These are phyloP conservation scores for Globisporangium rhizosaccharum DNA, from an alignment of 352 stramenopile genomes.

Conservation along the genomic window DNA sequence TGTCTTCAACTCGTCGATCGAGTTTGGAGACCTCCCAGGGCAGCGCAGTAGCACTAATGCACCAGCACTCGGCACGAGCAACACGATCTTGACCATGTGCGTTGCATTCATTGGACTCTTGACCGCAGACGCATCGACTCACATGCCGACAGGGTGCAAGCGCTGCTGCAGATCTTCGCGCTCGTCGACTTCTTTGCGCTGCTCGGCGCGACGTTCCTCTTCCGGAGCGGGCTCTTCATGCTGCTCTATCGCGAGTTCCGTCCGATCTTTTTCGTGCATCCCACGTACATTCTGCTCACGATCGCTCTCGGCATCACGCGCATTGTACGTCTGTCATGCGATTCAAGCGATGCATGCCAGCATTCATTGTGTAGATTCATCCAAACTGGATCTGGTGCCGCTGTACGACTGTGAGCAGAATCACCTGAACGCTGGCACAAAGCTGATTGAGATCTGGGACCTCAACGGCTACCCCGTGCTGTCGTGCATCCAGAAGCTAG, in stretches of 20 bases:
- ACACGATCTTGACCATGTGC: constrained; percentile 53
- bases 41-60: constrained; percentile 8
- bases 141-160: constrained; percentile 34
- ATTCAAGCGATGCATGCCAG: not conserved
- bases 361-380: not conserved
- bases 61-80: constrained; percentile 13
- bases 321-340: constrained; percentile 18
- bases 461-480: constrained; percentile 29
- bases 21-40: constrained; percentile 48
- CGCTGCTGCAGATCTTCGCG: constrained; percentile 55
- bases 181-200: constrained; percentile 53
- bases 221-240: constrained; percentile 59
- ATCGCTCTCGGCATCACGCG: constrained; percentile 32
- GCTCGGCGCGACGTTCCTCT: constrained; percentile 61
- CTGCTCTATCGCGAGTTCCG: constrained; percentile 58
- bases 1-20: constrained; percentile 49
- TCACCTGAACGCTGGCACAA: constrained; percentile 21
- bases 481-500: constrained; percentile 52
- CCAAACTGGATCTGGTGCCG: not conserved
- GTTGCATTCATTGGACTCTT: not conserved
- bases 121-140: not conserved
- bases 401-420: constrained; percentile 13
- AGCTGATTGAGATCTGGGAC: constrained; percentile 42
- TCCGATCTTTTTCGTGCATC: constrained; percentile 32
- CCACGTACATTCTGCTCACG: constrained; percentile 45